These are phyloP conservation scores for Acanthamoeba royreba DNA, from an alignment of 208 protist species.

Conservation along the genomic window DNA sequence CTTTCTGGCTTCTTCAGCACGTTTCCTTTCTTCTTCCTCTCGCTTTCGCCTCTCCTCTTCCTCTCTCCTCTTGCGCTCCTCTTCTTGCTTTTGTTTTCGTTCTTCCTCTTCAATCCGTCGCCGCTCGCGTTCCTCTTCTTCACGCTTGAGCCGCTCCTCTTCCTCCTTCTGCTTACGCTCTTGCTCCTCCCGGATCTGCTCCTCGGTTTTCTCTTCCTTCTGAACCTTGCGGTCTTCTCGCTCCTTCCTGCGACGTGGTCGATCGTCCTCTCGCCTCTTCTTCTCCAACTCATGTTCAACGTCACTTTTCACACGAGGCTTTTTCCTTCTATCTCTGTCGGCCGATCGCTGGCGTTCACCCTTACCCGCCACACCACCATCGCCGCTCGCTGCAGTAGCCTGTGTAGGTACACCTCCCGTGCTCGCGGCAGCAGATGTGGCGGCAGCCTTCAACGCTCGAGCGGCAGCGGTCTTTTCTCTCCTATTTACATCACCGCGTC, in stretches of 20 bases:
- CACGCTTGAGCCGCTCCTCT: background rate
- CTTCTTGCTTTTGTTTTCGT: background rate
- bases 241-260: background rate
- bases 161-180: background rate
- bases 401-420: background rate
- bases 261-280: background rate
- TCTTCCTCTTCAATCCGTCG: background rate
- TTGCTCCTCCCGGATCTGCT: background rate
- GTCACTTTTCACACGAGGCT: background rate
- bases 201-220: conserved; percentile 2
- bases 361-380: background rate
- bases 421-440: background rate
- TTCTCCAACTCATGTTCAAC: background rate
- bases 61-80: background rate
- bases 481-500: background rate
- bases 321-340: background rate
- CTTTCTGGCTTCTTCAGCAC: conserved; percentile 6
- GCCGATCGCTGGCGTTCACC: no score
- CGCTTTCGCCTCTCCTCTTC: conserved; percentile 7
- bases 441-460: background rate
- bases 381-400: background rate
- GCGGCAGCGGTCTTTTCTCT: background rate
- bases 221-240: background rate
- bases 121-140: background rate
- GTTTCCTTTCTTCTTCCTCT: background rate